A percentile compares a stretch with the other conserved stretches of the same genome.
Evolutionary conservation across 768 basidiomycete genomes (phyloP).

Genomic region (Hypholoma fasciculare): DNA sequence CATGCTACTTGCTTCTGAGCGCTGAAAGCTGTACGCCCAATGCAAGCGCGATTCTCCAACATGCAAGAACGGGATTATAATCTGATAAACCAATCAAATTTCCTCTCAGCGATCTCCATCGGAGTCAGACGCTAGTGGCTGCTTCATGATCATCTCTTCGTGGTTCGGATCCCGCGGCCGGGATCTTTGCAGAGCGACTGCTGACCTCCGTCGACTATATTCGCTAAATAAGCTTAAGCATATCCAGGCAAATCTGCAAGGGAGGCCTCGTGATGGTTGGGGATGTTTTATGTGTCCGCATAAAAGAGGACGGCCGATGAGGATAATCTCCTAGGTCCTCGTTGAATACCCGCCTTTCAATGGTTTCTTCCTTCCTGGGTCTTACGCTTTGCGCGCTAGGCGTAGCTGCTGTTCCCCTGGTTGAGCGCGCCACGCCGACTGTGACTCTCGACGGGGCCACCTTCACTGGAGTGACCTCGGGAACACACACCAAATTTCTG

Average conservation of each 20-base stretch:
- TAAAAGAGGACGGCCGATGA: slow-evolving; percentile 41
- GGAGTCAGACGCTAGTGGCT: no score
- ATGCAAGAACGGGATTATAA: no score
- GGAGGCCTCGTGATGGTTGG: background rate
- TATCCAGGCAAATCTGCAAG: background rate
- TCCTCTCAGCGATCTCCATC: no score
- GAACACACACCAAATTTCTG: slow-evolving; percentile 38
- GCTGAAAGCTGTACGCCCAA: no score
- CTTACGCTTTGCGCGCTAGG: slow-evolving; percentile 16
- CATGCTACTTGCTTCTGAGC: no score
- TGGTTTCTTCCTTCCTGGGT: slow-evolving; percentile 15
- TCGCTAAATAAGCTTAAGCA: no score
- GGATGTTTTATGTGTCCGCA: background rate
- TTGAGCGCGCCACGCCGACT: slow-evolving; percentile 24
- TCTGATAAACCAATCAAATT: no score
- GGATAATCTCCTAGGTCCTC: slow-evolving; percentile 41
- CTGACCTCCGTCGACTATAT: no score
- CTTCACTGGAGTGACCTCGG: slow-evolving; percentile 39
- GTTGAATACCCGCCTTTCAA: background rate
- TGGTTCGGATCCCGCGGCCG: no score
- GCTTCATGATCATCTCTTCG: no score
- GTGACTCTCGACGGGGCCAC: slow-evolving; percentile 45
- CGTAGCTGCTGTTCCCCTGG: background rate
- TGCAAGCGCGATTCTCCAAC: no score
- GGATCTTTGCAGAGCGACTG: no score